Conservation (phyloP, 2,329 filamentous ascomycete genomes). For the Calonectria hongkongensis region DNA sequence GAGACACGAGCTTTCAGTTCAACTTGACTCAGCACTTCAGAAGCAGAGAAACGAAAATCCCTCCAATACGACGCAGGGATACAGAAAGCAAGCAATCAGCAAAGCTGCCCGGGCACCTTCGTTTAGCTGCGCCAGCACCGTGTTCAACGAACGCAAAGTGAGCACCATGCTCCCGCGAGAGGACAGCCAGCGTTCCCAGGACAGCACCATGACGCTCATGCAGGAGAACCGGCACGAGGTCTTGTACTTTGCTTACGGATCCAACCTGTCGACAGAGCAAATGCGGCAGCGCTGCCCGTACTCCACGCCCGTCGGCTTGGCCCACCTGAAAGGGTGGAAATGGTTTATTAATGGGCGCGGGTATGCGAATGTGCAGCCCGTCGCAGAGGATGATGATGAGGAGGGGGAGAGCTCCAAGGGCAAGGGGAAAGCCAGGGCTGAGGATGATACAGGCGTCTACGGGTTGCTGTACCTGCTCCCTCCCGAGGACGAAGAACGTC, state of each 20-base stretch:
- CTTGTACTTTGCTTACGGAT: slow-evolving; percentile 83
- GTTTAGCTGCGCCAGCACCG: neutral
- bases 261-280: slow-evolving; percentile 80
- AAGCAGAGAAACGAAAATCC: neutral
- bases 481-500: slow-evolving; percentile 67
- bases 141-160: neutral
- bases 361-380: slow-evolving; percentile 80
- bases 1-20: neutral
- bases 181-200: slow-evolving; percentile 60
- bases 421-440: slow-evolving; percentile 27
- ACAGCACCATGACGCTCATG: slow-evolving; percentile 60
- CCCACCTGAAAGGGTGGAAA: slow-evolving; percentile 71
- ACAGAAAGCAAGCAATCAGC: slow-evolving; percentile 20
- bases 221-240: slow-evolving; percentile 60
- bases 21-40: neutral
- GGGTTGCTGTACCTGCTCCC: slow-evolving; percentile 74
- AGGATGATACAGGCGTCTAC: slow-evolving; percentile 67
- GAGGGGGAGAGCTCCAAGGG: slow-evolving; percentile 37
- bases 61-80: neutral
- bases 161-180: slow-evolving; percentile 55
- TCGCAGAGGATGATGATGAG: slow-evolving; percentile 40
- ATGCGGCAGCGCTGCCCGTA: slow-evolving; percentile 78
- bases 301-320: slow-evolving; percentile 74
- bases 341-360: slow-evolving; percentile 82
- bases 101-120: neutral